Evolutionary conservation across 148 eudicot species (phyloP).

Genomic region (Vaccinium vitisidaea): DNA sequence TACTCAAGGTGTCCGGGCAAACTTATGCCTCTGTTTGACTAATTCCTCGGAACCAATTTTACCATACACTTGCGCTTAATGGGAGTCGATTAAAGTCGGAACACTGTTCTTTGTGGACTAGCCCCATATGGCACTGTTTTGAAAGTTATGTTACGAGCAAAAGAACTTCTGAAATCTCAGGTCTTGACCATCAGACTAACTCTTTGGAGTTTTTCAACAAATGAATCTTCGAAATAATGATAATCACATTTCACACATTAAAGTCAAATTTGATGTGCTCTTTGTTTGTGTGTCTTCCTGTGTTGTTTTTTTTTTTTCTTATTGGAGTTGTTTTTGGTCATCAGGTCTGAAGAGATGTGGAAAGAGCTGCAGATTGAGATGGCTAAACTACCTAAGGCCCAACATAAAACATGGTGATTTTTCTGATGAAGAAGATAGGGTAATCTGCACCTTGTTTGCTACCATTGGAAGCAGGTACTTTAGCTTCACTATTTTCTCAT

Average conservation of each 20-base stretch:
- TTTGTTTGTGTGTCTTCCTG: not conserved
- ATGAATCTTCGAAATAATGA: too few species aligned
- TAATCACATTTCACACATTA: too few species aligned
- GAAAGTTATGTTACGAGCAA: too few species aligned
- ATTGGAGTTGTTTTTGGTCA: not conserved
- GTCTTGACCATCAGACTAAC: too few species aligned
- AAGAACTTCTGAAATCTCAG: too few species aligned
- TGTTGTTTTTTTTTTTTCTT: not conserved
- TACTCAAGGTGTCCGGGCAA: not conserved
- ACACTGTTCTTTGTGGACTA: too few species aligned
- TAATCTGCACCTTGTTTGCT: constrained; percentile 33
- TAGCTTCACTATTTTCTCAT: not conserved
- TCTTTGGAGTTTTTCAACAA: too few species aligned
- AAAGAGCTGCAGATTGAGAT: constrained; percentile 38
- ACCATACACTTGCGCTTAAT: too few species aligned
- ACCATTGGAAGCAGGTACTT: constrained; percentile 32
- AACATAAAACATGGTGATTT: constrained; percentile 38
- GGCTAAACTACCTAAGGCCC: constrained; percentile 40
- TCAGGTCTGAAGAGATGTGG: constrained; percentile 37
- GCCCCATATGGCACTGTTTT: too few species aligned
- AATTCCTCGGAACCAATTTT: too few species aligned
- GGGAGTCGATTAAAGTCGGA: too few species aligned
- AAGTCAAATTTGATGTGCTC: not conserved
- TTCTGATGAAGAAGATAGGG: constrained; percentile 36
- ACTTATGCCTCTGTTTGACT: not conserved